These are phyloP conservation scores for Trichoderma guizhouense DNA, from an alignment of 2,329 filamentous ascomycete species.

Conservation along the genomic window DNA sequence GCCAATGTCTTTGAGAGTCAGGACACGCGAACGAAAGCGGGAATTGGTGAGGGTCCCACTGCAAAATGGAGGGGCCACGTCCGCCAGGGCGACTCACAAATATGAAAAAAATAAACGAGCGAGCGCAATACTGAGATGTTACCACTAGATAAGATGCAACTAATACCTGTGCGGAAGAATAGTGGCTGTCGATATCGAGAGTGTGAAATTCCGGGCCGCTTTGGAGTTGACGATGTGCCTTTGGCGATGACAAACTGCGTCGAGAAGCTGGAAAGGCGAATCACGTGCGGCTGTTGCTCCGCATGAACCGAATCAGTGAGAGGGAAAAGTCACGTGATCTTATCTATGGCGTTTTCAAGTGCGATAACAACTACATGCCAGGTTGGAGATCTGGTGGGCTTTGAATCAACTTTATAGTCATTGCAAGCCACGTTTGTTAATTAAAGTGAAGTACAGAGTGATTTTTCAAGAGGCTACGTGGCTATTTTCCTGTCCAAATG, in stretches of 20 bases:
- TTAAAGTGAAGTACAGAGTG: background rate
- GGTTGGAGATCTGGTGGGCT: background rate
- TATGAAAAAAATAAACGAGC: constrained; percentile 31
- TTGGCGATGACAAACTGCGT: constrained; percentile 24
- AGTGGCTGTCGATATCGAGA: constrained; percentile 36
- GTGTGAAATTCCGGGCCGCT: constrained; percentile 20
- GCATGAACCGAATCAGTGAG: constrained; percentile 12
- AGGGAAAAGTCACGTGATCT: constrained; percentile 11
- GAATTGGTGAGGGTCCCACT: constrained; percentile 16
- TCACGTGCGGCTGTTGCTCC: constrained; percentile 18
- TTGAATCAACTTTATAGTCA: background rate
- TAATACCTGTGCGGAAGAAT: constrained; percentile 38
- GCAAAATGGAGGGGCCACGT: constrained; percentile 19
- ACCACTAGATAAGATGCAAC: constrained; percentile 37
- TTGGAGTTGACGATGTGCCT: constrained; percentile 17
- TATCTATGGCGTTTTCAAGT: background rate
- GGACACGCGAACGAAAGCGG: constrained; percentile 21
- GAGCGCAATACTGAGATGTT: constrained; percentile 32
- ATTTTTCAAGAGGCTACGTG: background rate
- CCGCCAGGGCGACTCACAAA: constrained; percentile 29
- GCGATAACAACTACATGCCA: background rate
- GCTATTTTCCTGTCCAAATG: background rate
- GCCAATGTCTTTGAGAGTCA: constrained; percentile 28
- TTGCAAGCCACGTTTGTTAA: background rate
- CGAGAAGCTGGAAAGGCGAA: constrained; percentile 15